These are phyloP conservation scores for Waltergamsia citrina DNA, from an alignment of 2,329 filamentous ascomycete genomes.

Conservation along the genomic window DNA sequence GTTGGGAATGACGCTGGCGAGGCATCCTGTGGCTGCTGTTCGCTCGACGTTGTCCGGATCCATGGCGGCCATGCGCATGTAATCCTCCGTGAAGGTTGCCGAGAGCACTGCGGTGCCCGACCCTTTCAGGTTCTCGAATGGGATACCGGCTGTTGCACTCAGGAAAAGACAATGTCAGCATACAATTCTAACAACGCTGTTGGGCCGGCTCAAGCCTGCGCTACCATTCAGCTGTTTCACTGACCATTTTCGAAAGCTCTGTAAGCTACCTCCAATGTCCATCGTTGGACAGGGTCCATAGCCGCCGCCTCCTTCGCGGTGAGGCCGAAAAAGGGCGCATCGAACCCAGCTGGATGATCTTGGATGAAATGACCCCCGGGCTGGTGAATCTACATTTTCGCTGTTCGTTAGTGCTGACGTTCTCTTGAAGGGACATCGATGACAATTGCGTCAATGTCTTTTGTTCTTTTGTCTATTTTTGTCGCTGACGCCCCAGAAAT, in stretches of 20 bases:
- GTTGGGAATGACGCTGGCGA: constrained; percentile 23
- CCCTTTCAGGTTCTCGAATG: constrained; percentile 15
- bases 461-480: too few relatives aligned
- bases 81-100: constrained; percentile 27
- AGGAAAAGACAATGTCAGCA: neutral
- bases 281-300: constrained; percentile 27
- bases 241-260: constrained; percentile 24
- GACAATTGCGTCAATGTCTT: too few relatives aligned
- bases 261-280: constrained; percentile 22
- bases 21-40: constrained; percentile 21
- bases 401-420: constrained; percentile 12
- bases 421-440: too few relatives aligned
- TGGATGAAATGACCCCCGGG: constrained; percentile 20
- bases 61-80: constrained; percentile 15
- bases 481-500: too few relatives aligned
- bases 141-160: constrained; percentile 24
- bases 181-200: neutral
- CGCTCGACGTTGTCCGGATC: constrained; percentile 22
- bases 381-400: constrained; percentile 6
- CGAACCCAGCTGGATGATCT: constrained; percentile 22
- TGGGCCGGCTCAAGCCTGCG: too few relatives aligned
- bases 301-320: constrained; percentile 11
- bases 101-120: constrained; percentile 23
- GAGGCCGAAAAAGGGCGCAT: constrained; percentile 28
- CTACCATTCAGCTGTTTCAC: neutral